Conservation (phyloP, 495 filamentous ascomycete genomes). For the Glonium stellatum region DNA sequence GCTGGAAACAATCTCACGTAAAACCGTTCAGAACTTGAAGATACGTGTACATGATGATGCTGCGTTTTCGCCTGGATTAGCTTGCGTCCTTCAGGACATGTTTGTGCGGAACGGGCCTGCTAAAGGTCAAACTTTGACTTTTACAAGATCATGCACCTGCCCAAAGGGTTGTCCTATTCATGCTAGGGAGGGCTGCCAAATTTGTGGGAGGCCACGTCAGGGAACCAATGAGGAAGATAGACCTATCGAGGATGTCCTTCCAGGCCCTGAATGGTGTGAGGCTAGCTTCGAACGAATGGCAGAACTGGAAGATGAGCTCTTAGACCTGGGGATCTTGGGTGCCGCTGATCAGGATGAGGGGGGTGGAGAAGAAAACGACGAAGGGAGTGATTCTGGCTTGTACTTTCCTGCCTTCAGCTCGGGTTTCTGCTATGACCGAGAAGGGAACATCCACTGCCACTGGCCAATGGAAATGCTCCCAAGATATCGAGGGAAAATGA, state of each 20-base stretch:
- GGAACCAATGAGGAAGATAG: neutral
- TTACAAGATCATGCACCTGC: constrained; percentile 10
- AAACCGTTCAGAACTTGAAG: constrained; percentile 5
- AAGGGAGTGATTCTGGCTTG: neutral
- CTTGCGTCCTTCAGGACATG: neutral
- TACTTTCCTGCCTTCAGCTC: neutral
- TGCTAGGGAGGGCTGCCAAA: neutral
- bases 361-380: neutral
- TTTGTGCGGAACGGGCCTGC: neutral
- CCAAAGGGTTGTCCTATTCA: constrained; percentile 5
- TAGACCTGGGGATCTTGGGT: neutral
- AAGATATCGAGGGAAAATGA: neutral
- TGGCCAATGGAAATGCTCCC: neutral
- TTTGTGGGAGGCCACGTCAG: constrained; percentile 1
- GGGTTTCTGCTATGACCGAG: neutral
- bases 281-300: neutral
- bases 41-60: constrained; percentile 18
- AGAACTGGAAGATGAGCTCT: constrained; percentile 9
- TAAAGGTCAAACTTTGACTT: constrained; percentile 1
- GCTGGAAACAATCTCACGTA: neutral
- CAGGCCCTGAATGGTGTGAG: neutral
- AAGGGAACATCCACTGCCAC: neutral
- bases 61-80: neutral
- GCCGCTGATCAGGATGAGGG: constrained; percentile 5
- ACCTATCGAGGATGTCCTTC: constrained; percentile 7